A percentile compares a stretch with the other conserved stretches of the same genome.
Evolutionary conservation across 2,329 filamentous ascomycete genomes (phyloP).

Genomic region (Chaetomium sp.): DNA sequence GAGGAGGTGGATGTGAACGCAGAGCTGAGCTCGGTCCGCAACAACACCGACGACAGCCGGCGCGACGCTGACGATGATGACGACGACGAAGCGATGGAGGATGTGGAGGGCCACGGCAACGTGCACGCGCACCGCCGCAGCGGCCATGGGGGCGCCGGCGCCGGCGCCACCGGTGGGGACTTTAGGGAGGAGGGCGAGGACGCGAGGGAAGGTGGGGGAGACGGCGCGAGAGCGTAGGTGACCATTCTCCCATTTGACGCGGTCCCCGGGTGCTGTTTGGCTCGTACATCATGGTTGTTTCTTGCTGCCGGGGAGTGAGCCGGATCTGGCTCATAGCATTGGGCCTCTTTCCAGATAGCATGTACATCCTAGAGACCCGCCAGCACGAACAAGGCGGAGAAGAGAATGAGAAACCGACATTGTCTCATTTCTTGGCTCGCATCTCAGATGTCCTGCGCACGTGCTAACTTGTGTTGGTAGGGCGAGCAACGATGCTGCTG

Average conservation of each 20-base stretch:
- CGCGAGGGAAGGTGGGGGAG: conserved; percentile 88
- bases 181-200: conserved; percentile 86
- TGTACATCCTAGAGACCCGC: conserved; percentile 33
- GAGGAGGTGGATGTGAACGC: conserved; percentile 79
- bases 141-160: conserved; percentile 77
- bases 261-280: conserved; percentile 21
- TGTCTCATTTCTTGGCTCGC: conserved; percentile 17
- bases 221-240: conserved; percentile 99
- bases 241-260: conserved; percentile 38
- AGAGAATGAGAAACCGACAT: conserved; percentile 28
- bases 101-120: conserved; percentile 67
- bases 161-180: conserved; percentile 88
- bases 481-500: conserved; percentile 62
- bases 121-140: conserved; percentile 59
- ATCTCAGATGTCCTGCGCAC: conserved; percentile 4
- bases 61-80: conserved; percentile 43
- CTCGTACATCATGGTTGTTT: conserved; percentile 5
- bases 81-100: conserved; percentile 77
- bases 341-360: conserved; percentile 29
- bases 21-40: conserved; percentile 68
- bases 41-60: conserved; percentile 55
- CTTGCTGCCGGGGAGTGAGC: conserved; percentile 10
- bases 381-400: conserved; percentile 25
- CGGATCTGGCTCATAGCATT: conserved; percentile 29
- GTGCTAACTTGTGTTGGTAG: conserved; percentile 29